These are phyloP conservation scores for Ophiostoma piceae DNA, from an alignment of 2,329 filamentous ascomycete genomes.

Conservation along the genomic window DNA sequence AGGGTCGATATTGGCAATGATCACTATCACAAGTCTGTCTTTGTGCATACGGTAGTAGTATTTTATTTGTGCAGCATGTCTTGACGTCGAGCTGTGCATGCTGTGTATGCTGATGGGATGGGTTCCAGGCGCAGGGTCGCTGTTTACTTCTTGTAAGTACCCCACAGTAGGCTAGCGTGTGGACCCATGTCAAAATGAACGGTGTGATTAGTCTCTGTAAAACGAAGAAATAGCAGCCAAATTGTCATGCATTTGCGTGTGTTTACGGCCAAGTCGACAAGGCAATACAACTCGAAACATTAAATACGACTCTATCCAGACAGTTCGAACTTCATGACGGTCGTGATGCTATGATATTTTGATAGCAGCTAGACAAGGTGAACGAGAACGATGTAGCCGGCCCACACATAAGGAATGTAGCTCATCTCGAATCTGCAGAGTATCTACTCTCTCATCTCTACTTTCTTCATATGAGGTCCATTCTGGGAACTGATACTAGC, in stretches of 20 bases:
- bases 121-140: not conserved
- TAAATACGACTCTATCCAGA: not conserved
- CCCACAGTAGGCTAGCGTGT: not conserved
- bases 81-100: not conserved
- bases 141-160: slow-evolving; percentile 4
- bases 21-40: not conserved
- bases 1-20: not conserved
- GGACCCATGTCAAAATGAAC: not conserved
- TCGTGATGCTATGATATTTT: not conserved
- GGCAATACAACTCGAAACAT: not conserved
- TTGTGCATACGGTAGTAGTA: not conserved
- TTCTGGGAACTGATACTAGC: too few species aligned
- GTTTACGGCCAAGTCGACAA: not conserved
- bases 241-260: not conserved
- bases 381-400: not conserved
- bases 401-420: not conserved
- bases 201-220: too few species aligned
- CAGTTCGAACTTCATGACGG: not conserved
- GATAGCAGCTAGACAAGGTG: not conserved
- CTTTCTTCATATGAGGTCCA: too few species aligned
- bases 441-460: not conserved
- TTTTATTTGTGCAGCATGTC: not conserved
- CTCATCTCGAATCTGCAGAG: not conserved
- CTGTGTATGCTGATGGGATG: not conserved
- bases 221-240: not conserved